These are phyloP conservation scores for Peronospora tabacina DNA, from an alignment of 352 stramenopile genomes.

Conservation along the genomic window DNA sequence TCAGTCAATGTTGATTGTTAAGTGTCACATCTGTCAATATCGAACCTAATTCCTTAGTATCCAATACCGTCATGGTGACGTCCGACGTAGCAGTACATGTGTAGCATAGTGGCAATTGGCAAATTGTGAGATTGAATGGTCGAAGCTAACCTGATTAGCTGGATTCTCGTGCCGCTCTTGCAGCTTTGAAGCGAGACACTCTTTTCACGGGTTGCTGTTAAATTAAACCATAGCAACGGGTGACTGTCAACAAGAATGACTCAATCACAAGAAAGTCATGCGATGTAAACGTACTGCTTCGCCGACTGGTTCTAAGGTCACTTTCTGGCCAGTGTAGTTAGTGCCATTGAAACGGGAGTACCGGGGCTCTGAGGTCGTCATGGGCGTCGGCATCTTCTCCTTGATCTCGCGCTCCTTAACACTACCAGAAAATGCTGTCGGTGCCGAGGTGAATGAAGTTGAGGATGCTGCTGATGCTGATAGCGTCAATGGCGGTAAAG, in stretches of 20 bases:
- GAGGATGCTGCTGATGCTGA: conserved; percentile 11
- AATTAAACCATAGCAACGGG: too few relatives aligned
- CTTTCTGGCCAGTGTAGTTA: conserved; percentile 57
- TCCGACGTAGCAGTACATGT: background rate
- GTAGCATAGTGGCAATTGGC: background rate
- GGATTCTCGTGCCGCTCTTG: conserved; percentile 28
- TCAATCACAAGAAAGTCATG: background rate
- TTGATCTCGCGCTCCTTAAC: conserved; percentile 59
- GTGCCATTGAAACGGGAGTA: conserved; percentile 56
- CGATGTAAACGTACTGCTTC: conserved; percentile 45
- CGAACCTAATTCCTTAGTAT: too few relatives aligned
- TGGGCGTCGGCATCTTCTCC: conserved; percentile 17
- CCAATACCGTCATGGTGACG: too few relatives aligned
- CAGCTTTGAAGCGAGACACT: conserved; percentile 76
- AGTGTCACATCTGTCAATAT: background rate
- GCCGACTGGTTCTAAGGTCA: conserved; percentile 66
- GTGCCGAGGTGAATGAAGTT: conserved; percentile 15
- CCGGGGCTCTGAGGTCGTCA: conserved; percentile 17
- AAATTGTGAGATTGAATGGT: background rate
- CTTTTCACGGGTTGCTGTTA: conserved; percentile 76
- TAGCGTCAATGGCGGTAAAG: conserved; percentile 19
- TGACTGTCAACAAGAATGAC: conserved; percentile 1
- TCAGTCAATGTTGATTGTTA: background rate
- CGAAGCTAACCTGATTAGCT: conserved; percentile 5
- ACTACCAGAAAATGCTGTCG: conserved; percentile 57